A percentile compares a stretch with the other conserved stretches of the same genome.
These are phyloP conservation scores for Plasmodium reichenowi DNA, from an alignment of 169 alveolate species.

Conservation along the genomic window DNA sequence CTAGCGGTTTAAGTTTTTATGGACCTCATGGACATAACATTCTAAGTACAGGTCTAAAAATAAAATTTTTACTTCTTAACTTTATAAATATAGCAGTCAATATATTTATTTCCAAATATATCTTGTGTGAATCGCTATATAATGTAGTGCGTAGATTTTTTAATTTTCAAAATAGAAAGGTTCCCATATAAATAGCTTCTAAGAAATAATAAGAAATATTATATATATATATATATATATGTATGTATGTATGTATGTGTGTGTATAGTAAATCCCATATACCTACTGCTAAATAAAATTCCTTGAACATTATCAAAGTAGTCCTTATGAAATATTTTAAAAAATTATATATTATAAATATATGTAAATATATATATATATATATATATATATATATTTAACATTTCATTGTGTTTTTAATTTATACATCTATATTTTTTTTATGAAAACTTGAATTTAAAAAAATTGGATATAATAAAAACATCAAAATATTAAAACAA, in stretches of 20 bases:
- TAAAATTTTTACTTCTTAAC: constrained; percentile 40
- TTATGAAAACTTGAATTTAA: too few species aligned
- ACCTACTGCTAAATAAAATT: not conserved
- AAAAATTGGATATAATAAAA: too few species aligned
- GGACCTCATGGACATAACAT: constrained; percentile 90
- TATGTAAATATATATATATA: too few species aligned
- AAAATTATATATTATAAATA: too few species aligned
- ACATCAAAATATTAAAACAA: too few species aligned
- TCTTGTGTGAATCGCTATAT: constrained; percentile 49
- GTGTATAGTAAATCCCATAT: not conserved
- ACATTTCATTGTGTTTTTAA: too few species aligned
- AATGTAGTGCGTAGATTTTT: constrained; percentile 55
- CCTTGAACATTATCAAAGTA: too few species aligned
- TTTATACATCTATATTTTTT: too few species aligned
- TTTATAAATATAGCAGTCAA: constrained; percentile 29
- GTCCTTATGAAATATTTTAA: too few species aligned
- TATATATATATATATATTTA: too few species aligned
- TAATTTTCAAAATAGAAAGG: constrained; percentile 42
- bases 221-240: not conserved
- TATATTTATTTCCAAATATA: constrained; percentile 63
- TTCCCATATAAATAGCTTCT: constrained; percentile 21
- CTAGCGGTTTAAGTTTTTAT: constrained; percentile 89
- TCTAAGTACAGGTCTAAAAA: constrained; percentile 81
- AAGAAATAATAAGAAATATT: not conserved
- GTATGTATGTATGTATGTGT: not conserved